Percentiles rank a stretch among this genome's conserved stretches.
Evolutionary conservation across 1,284 basidiomycete genomes (phyloP).

Genomic region (Ustilago tritici): DNA sequence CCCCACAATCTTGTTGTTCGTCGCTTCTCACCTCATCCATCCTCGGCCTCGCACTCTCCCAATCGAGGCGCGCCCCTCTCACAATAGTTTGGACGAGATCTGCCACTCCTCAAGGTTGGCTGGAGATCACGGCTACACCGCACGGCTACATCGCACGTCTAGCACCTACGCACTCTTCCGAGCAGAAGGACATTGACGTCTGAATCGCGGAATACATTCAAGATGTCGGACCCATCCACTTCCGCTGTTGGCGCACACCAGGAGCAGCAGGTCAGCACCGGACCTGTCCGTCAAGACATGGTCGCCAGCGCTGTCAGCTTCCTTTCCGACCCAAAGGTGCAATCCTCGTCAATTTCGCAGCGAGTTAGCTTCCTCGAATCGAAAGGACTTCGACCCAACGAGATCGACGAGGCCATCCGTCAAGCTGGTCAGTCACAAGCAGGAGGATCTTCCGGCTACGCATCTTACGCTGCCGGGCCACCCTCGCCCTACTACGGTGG

Average conservation of each 20-base stretch:
- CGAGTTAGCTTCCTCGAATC: slow-evolving; percentile 92
- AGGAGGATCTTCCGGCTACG: slow-evolving; percentile 24
- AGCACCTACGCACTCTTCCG: background rate
- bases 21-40: slow-evolving; percentile 9
- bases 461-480: slow-evolving; percentile 36
- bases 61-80: background rate
- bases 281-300: slow-evolving; percentile 61
- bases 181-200: background rate
- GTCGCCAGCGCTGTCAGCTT: slow-evolving; percentile 65
- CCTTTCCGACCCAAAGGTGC: slow-evolving; percentile 72
- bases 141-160: too few species aligned
- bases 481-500: slow-evolving; percentile 48
- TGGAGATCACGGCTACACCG: too few species aligned
- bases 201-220: background rate
- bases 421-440: slow-evolving; percentile 64
- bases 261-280: slow-evolving; percentile 20
- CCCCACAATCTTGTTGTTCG: slow-evolving; percentile 24
- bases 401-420: slow-evolving; percentile 88
- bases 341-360: slow-evolving; percentile 81
- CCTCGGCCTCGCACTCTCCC: background rate
- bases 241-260: slow-evolving; percentile 39
- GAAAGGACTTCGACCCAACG: slow-evolving; percentile 84
- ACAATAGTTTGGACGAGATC: too few species aligned
- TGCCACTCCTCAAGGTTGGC: too few species aligned
- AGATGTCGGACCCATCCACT: slow-evolving; percentile 53